phyloP scores from a whole-genome alignment of 345 rosid genomes.

The Populus euphratica region DNA sequence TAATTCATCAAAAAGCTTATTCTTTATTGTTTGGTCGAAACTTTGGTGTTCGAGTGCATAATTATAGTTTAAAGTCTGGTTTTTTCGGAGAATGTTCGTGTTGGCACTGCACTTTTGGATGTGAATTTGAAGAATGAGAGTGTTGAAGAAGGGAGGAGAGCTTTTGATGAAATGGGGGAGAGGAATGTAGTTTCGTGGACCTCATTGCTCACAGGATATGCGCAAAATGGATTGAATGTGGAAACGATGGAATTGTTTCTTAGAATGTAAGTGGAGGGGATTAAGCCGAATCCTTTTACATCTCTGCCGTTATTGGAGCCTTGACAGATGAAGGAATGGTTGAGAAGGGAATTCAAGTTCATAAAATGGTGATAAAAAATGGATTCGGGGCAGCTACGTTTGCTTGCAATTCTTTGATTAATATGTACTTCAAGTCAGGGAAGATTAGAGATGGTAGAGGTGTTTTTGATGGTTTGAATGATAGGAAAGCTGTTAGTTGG shows the following conservation, averaged over 20 bases:
- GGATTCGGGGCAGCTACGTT: constrained; percentile 43
- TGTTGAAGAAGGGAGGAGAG: constrained; percentile 50
- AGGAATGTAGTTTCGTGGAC: constrained; percentile 91
- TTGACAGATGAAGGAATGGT: constrained; percentile 43
- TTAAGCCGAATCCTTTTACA: constrained; percentile 61
- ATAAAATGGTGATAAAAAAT: constrained; percentile 51
- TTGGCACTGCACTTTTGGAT: constrained; percentile 75
- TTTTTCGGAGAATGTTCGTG: constrained; percentile 54
- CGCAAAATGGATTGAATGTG: constrained; percentile 38
- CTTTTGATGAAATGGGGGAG: constrained; percentile 58
- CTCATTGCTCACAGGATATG: constrained; percentile 67
- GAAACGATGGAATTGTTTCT: constrained; percentile 46
- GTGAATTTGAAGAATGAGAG: constrained; percentile 62
- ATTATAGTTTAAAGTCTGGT: constrained; percentile 54
- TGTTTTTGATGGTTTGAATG: constrained; percentile 50
- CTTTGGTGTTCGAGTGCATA: constrained; percentile 65
- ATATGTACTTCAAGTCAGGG: constrained; percentile 59
- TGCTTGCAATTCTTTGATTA: constrained; percentile 72
- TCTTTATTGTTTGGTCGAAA: constrained; percentile 43
- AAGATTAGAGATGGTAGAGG: constrained; percentile 50
- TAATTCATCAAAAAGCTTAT: constrained; percentile 56
- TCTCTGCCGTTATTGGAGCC: constrained; percentile 65
- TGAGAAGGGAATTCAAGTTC: constrained; percentile 60
- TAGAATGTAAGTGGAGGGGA: constrained; percentile 54
- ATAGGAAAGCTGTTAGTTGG: constrained; percentile 66